A percentile compares a stretch with the other conserved stretches of the same genome.
phyloP scores from a whole-genome alignment of 805 yeast genomes.

The Ogataea chonburiensis region DNA sequence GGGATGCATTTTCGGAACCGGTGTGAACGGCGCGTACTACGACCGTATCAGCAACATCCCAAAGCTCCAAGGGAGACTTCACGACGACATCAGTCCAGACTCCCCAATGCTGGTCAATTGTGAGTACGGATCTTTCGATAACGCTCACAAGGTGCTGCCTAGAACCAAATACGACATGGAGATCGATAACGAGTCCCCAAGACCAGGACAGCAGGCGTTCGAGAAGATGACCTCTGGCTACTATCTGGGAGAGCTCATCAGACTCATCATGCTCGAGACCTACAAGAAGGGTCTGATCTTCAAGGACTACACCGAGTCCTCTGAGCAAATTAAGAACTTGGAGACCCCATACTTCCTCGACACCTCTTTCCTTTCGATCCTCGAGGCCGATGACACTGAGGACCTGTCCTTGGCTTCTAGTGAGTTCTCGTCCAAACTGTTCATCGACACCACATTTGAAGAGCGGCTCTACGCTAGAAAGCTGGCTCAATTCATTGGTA shows the following conservation, averaged over 20 bases:
- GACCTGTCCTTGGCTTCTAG: slow-evolving; percentile 74
- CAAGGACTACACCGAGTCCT: slow-evolving; percentile 42
- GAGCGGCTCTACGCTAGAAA: slow-evolving; percentile 85
- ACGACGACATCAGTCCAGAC: slow-evolving; percentile 60
- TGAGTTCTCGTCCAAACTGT: slow-evolving; percentile 59
- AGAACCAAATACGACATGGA: slow-evolving; percentile 83
- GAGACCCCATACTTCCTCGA: slow-evolving; percentile 73
- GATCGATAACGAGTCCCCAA: slow-evolving; percentile 87
- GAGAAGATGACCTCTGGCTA: slow-evolving; percentile 99
- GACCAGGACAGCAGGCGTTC: slow-evolving; percentile 96
- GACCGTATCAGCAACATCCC: slow-evolving; percentile 76
- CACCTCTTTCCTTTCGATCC: slow-evolving; percentile 80
- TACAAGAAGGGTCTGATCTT: slow-evolving; percentile 66
- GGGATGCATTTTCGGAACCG: slow-evolving; percentile 98
- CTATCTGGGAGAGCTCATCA: slow-evolving; percentile 89
- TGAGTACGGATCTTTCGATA: slow-evolving; percentile 98
- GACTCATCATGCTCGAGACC: slow-evolving; percentile 77
- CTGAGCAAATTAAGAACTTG: slow-evolving; percentile 63
- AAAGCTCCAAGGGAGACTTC: slow-evolving; percentile 73
- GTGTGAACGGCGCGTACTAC: slow-evolving; percentile 97
- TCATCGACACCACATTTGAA: slow-evolving; percentile 65
- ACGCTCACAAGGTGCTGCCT: slow-evolving; percentile 83
- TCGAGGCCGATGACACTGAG: slow-evolving; percentile 90
- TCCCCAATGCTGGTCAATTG: slow-evolving; percentile 96
- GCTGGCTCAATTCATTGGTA: slow-evolving; percentile 85